Evolutionary conservation across 257 asterid genomes (phyloP).

Genomic region (Datura wrightii): DNA sequence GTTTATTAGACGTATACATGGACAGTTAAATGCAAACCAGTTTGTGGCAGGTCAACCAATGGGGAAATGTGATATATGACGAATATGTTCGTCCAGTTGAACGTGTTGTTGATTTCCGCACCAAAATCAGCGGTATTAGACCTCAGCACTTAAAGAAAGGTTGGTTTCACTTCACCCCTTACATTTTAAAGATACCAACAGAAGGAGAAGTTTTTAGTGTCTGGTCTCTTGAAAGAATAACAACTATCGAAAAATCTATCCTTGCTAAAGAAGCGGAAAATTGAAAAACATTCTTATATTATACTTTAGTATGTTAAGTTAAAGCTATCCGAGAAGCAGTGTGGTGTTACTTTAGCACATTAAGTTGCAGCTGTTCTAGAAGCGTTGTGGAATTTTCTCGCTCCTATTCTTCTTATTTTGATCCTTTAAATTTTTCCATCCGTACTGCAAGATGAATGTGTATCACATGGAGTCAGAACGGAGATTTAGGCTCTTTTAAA

Average conservation of each 20-base stretch:
- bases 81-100: constrained; percentile 92
- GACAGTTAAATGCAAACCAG: constrained; percentile 26
- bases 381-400: background rate
- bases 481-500: background rate
- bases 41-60: constrained; percentile 78
- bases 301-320: background rate
- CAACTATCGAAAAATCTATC: background rate
- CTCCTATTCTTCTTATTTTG: constrained; percentile 2
- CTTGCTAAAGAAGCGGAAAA: background rate
- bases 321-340: background rate
- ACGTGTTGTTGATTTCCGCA: constrained; percentile 85
- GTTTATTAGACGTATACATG: background rate
- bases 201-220: background rate
- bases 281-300: background rate
- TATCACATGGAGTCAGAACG: background rate
- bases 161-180: constrained; percentile 34
- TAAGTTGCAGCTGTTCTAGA: background rate
- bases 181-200: background rate
- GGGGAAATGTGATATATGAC: constrained; percentile 86
- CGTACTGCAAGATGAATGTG: background rate
- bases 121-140: constrained; percentile 93
- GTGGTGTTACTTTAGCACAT: background rate
- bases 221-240: background rate
- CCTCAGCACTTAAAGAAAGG: constrained; percentile 87
- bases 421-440: background rate